Evolutionary conservation across 148 eudicot genomes (phyloP).

Genomic region (Silene latifolia): DNA sequence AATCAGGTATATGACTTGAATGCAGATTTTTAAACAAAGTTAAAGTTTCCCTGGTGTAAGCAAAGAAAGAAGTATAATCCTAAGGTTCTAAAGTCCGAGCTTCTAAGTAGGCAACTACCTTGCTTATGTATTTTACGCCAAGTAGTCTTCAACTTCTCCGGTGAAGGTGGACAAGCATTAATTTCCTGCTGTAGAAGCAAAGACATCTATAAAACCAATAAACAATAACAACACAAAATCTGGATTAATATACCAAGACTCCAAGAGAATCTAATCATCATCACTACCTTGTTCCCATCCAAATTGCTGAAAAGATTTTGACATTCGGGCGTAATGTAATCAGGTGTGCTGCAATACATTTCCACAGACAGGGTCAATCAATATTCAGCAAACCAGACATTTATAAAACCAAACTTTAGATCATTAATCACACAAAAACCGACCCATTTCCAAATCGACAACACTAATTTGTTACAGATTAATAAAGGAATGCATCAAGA

Average conservation of each 20-base stretch:
- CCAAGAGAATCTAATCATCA: not conserved
- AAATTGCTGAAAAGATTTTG: conserved; percentile 44
- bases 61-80: not conserved
- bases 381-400: not conserved
- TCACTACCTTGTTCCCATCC: conserved; percentile 55
- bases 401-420: not conserved
- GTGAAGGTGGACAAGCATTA: conserved; percentile 68
- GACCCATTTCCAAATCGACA: not conserved
- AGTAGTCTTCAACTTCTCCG: conserved; percentile 61
- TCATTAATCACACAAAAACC: not conserved
- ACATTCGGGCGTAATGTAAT: conserved; percentile 82
- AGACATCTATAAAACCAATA: not conserved
- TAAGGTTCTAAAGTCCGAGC: not conserved
- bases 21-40: not conserved
- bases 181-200: conserved; percentile 43
- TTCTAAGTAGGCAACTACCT: conserved; percentile 32
- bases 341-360: conserved; percentile 70
- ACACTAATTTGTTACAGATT: not conserved
- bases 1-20: not conserved
- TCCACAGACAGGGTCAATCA: not conserved
- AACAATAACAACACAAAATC: not conserved
- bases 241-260: not conserved
- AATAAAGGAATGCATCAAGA: not conserved
- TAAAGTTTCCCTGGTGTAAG: not conserved
- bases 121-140: conserved; percentile 53